Conservation (phyloP, 1,139 yeast genomes). For the Suhomyces terraborum region DNA sequence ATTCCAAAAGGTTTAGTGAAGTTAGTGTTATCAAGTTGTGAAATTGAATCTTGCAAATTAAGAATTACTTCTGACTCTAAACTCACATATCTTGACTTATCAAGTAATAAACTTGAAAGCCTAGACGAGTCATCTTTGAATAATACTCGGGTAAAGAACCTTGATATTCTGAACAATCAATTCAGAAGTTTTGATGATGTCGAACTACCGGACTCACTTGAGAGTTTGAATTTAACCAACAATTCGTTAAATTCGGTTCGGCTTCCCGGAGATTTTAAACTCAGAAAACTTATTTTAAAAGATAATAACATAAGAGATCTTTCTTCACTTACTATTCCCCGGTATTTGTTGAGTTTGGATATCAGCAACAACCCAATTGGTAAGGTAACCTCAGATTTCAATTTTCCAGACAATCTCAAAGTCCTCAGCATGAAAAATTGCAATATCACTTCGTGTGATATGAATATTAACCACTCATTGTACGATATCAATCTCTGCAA, state of each 20-base stretch:
- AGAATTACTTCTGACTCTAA: slow-evolving; percentile 9
- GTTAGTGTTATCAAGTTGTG: slow-evolving; percentile 9
- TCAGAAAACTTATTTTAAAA: slow-evolving; percentile 12
- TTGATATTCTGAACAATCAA: slow-evolving; percentile 15
- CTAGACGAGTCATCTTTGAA: slow-evolving; percentile 6
- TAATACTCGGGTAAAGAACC: slow-evolving; percentile 3
- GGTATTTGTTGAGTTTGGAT: slow-evolving; percentile 5
- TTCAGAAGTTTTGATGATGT: slow-evolving; percentile 5
- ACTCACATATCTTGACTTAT: slow-evolving; percentile 10
- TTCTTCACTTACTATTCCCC: slow-evolving; percentile 7
- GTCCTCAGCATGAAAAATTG: slow-evolving; percentile 13
- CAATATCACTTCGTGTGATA: slow-evolving; percentile 10
- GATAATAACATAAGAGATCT: slow-evolving; percentile 10
- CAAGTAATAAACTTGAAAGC: slow-evolving; percentile 10
- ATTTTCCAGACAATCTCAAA: slow-evolving; percentile 8
- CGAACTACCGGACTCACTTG: slow-evolving; percentile 6
- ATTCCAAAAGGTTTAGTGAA: slow-evolving; percentile 6
- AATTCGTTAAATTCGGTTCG: slow-evolving; percentile 9
- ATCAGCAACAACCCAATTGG: slow-evolving; percentile 13
- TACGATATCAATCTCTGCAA: slow-evolving; percentile 11
- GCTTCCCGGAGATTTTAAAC: not conserved
- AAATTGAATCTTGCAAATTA: slow-evolving; percentile 2
- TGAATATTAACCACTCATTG: slow-evolving; percentile 8
- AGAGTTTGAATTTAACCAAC: slow-evolving; percentile 9
- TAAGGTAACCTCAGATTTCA: slow-evolving; percentile 10